A percentile compares a stretch with the other conserved stretches of the same genome.
phyloP scores from a whole-genome alignment of 805 yeast genomes.

The Ascoidea tarda region DNA sequence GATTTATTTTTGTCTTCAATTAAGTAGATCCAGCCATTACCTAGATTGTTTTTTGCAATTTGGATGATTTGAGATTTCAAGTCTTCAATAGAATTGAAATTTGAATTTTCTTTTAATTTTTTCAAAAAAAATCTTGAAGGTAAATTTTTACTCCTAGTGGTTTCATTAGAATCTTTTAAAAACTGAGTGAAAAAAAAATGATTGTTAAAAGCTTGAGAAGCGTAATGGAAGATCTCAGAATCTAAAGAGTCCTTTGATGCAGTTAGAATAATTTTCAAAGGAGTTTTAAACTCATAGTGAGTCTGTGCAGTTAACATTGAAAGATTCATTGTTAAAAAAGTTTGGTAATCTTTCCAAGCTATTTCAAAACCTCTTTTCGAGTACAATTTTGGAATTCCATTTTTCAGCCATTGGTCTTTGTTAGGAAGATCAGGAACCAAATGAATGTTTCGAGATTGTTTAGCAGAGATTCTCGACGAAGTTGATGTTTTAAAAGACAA shows the following conservation, averaged over 20 bases:
- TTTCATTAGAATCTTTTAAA: conserved; percentile 11
- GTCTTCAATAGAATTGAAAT: conserved; percentile 31
- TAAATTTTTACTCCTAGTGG: conserved; percentile 10
- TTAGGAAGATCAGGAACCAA: conserved; percentile 43
- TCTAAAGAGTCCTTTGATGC: conserved; percentile 54
- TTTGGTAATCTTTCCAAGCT: conserved; percentile 79
- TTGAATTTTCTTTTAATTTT: conserved; percentile 18
- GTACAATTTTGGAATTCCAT: conserved; percentile 55
- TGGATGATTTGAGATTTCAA: conserved; percentile 35
- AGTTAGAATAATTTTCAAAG: conserved; percentile 54
- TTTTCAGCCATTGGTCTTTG: conserved; percentile 21
- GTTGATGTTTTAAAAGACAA: no score
- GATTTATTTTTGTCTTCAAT: conserved; percentile 53
- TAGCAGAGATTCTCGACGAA: no score
- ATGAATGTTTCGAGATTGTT: conserved; percentile 25
- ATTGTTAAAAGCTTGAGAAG: conserved; percentile 86
- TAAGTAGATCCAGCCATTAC: conserved; percentile 66
- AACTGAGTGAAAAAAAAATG: conserved; percentile 74
- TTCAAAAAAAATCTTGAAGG: conserved; percentile 23
- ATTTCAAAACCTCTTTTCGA: conserved; percentile 49
- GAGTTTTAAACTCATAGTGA: conserved; percentile 59
- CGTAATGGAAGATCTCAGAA: conserved; percentile 68
- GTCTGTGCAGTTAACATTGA: conserved; percentile 63
- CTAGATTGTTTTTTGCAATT: conserved; percentile 33
- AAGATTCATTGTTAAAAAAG: conserved; percentile 41